Evolutionary conservation across 2,329 filamentous ascomycete species (phyloP).

Genomic region (Pseudogymnoascus sp.): DNA sequence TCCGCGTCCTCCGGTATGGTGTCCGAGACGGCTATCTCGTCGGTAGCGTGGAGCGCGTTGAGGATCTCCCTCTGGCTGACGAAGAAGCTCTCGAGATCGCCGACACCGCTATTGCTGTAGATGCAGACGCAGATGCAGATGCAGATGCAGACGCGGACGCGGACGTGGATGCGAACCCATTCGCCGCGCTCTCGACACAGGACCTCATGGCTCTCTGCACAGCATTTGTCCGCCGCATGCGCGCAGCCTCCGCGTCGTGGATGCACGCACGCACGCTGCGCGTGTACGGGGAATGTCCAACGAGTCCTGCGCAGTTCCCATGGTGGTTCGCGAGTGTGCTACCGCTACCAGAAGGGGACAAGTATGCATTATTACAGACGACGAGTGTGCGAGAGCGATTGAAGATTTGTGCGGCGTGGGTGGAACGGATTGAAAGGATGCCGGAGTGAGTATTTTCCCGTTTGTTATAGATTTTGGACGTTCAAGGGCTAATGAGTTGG

Average conservation of each 20-base stretch:
- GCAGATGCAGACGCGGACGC: constrained; percentile 37
- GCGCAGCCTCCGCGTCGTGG: constrained; percentile 65
- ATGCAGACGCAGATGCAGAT: constrained; percentile 27
- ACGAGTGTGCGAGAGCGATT: constrained; percentile 73
- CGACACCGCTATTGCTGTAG: constrained; percentile 46
- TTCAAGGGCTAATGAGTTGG: background rate
- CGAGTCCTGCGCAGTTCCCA: constrained; percentile 70
- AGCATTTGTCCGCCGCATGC: constrained; percentile 65
- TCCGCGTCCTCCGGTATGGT: constrained; percentile 60
- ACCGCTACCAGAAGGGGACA: constrained; percentile 70
- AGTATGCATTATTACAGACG: constrained; percentile 68
- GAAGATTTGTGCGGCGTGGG: constrained; percentile 78
- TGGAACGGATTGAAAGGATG: constrained; percentile 43
- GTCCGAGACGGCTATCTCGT: constrained; percentile 71
- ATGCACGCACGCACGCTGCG: constrained; percentile 64
- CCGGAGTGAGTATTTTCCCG: background rate
- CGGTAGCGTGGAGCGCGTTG: constrained; percentile 67
- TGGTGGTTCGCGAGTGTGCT: constrained; percentile 88
- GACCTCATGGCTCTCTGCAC: constrained; percentile 60
- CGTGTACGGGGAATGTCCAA: constrained; percentile 71
- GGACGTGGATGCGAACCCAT: background rate
- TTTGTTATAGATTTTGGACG: background rate
- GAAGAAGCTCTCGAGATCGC: constrained; percentile 70
- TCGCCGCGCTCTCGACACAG: constrained; percentile 49
- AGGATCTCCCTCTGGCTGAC: constrained; percentile 75